Conservation (phyloP, 2,329 filamentous ascomycete species). For the Talaromyces marneffei region DNA sequence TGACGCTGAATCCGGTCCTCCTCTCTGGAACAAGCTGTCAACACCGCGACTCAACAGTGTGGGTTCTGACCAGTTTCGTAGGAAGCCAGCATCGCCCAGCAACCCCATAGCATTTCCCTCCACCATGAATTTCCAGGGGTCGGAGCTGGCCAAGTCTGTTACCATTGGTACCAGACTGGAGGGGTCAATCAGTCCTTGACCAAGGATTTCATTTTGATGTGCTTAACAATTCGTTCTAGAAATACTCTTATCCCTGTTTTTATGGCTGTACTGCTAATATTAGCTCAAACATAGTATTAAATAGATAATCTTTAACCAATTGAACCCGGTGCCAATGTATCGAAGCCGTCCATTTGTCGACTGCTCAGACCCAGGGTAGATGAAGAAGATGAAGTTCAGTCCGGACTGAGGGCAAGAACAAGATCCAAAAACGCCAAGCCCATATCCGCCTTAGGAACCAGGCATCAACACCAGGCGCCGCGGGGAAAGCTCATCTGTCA, state of each 20-base stretch:
- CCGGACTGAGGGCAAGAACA: neutral
- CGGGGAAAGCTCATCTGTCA: neutral
- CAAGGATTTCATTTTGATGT: conserved; percentile 38
- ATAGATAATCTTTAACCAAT: neutral
- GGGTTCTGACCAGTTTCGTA: neutral
- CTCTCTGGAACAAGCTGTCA: conserved; percentile 12
- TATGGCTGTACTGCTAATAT: neutral
- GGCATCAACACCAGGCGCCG: neutral
- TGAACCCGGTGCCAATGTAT: neutral
- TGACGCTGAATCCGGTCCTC: conserved; percentile 7
- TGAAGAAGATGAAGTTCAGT: neutral
- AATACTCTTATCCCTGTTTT: neutral
- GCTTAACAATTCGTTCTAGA: neutral
- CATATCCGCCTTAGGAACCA: neutral
- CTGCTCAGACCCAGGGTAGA: no score
- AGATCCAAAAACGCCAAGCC: neutral
- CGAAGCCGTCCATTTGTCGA: no score
- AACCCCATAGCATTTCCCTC: neutral
- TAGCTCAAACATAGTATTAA: neutral
- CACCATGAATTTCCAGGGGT: conserved; percentile 5
- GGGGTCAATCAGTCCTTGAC: conserved; percentile 36
- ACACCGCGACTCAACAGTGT: neutral
- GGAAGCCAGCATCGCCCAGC: conserved; percentile 15
- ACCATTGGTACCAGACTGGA: conserved; percentile 26
- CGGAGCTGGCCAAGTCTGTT: neutral